phyloP scores from a whole-genome alignment of 2,329 filamentous ascomycete genomes.

The Mycosphaerella sp. region DNA sequence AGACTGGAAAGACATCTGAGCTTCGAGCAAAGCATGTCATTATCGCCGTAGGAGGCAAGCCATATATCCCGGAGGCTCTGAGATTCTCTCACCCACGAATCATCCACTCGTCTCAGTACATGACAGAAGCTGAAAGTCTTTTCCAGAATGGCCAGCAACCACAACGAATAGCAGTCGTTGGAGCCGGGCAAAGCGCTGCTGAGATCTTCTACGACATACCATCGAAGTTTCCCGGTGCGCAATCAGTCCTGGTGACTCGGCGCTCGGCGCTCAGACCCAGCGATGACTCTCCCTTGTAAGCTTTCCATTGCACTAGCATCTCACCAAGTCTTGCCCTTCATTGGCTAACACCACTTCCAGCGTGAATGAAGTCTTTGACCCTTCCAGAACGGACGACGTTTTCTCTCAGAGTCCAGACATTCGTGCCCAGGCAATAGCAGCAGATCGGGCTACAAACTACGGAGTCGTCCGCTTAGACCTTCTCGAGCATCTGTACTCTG shows the following conservation, averaged over 20 bases:
- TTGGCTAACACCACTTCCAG: slow-evolving; percentile 44
- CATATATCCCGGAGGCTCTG: slow-evolving; percentile 63
- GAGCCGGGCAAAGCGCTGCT: slow-evolving; percentile 84
- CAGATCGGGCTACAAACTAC: slow-evolving; percentile 85
- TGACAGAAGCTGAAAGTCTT: slow-evolving; percentile 55
- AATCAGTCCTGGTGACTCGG: slow-evolving; percentile 72
- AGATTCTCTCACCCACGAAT: slow-evolving; percentile 65
- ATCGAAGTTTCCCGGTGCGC: slow-evolving; percentile 70
- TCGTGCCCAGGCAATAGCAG: slow-evolving; percentile 56
- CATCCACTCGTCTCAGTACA: slow-evolving; percentile 84
- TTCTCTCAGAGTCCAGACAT: slow-evolving; percentile 60
- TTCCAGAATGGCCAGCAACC: slow-evolving; percentile 45
- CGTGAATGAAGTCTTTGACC: slow-evolving; percentile 96
- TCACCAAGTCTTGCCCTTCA: slow-evolving; percentile 38
- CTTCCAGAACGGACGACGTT: slow-evolving; percentile 69
- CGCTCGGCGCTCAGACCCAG: slow-evolving; percentile 78
- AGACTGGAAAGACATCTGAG: slow-evolving; percentile 49
- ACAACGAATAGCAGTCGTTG: slow-evolving; percentile 76
- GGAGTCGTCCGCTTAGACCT: slow-evolving; percentile 83
- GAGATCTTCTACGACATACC: slow-evolving; percentile 93
- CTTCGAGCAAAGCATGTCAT: slow-evolving; percentile 62
- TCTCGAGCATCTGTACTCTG: slow-evolving; percentile 80
- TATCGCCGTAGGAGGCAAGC: slow-evolving; percentile 60
- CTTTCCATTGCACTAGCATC: neutral
- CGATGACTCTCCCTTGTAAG: slow-evolving; percentile 82